Evolutionary conservation across 148 eudicot species (phyloP).

Genomic region (Silene conica): DNA sequence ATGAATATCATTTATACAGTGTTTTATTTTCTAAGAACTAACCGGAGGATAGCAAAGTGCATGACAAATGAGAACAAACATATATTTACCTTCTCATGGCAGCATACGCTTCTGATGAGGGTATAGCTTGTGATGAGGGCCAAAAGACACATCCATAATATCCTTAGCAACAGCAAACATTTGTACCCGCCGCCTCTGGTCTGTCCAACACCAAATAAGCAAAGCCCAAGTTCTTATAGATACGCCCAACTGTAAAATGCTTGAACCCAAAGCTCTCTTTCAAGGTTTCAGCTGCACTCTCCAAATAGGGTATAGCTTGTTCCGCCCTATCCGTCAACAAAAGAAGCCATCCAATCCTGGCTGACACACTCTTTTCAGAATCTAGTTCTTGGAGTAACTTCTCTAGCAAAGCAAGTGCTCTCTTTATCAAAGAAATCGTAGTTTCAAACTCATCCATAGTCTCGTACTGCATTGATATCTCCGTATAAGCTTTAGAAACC

Average conservation of each 20-base stretch:
- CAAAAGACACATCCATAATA: slow-evolving; percentile 85
- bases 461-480: slow-evolving; percentile 85
- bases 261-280: slow-evolving; percentile 83
- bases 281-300: slow-evolving; percentile 75
- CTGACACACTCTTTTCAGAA: slow-evolving; percentile 69
- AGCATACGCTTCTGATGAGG: slow-evolving; percentile 58
- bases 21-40: background rate
- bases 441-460: slow-evolving; percentile 80
- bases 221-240: slow-evolving; percentile 85
- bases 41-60: background rate
- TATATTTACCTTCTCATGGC: slow-evolving; percentile 75
- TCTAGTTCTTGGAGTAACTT: slow-evolving; percentile 78
- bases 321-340: slow-evolving; percentile 74
- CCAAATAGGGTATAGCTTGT: slow-evolving; percentile 70
- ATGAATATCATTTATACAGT: no score
- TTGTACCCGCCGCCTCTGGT: slow-evolving; percentile 91
- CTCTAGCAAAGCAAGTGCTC: slow-evolving; percentile 61
- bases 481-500: slow-evolving; percentile 78
- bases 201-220: slow-evolving; percentile 94
- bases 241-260: slow-evolving; percentile 82
- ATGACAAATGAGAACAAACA: background rate
- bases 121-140: slow-evolving; percentile 53
- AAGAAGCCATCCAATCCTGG: slow-evolving; percentile 84
- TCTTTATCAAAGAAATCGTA: slow-evolving; percentile 68
- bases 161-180: slow-evolving; percentile 92